Conservation (phyloP, 495 filamentous ascomycete species). For the Talaromyces nanjingensis region DNA sequence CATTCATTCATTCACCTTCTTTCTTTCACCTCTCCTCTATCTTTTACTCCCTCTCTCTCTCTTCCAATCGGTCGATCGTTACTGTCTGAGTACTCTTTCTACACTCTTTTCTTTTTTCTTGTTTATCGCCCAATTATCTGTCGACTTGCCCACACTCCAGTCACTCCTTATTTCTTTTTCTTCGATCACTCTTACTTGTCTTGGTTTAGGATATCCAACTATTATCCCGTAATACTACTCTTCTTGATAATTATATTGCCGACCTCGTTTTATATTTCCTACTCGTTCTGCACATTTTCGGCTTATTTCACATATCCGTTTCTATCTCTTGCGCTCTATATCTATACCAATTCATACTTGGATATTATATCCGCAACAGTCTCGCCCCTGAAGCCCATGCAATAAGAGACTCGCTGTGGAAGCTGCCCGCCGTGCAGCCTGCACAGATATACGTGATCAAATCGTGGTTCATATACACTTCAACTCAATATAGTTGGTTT, state of each 20-base stretch:
- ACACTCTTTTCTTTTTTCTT: constrained; percentile 14
- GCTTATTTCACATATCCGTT: constrained; percentile 1
- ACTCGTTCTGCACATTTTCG: neutral
- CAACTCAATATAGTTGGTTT: neutral
- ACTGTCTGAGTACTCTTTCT: constrained; percentile 8
- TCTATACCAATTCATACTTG: constrained; percentile 1
- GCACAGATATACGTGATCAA: neutral
- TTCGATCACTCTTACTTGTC: constrained; percentile 6
- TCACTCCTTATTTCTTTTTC: constrained; percentile 14
- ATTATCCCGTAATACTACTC: neutral
- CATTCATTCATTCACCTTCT: constrained; percentile 1
- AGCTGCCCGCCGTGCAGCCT: constrained; percentile 9
- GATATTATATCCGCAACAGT: neutral
- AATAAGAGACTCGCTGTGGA: constrained; percentile 7
- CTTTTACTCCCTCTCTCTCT: constrained; percentile 6
- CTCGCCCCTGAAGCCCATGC: neutral
- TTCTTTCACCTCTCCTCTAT: neutral
- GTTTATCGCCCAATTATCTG: neutral
- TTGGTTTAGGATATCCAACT: neutral
- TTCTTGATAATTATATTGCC: constrained; percentile 1
- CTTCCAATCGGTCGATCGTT: constrained; percentile 8
- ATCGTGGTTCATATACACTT: neutral
- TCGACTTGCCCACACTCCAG: constrained; percentile 12
- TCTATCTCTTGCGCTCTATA: constrained; percentile 18
- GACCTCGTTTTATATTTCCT: neutral